Conservation (phyloP, 306 rosid species). For the Trifolium dubium region DNA sequence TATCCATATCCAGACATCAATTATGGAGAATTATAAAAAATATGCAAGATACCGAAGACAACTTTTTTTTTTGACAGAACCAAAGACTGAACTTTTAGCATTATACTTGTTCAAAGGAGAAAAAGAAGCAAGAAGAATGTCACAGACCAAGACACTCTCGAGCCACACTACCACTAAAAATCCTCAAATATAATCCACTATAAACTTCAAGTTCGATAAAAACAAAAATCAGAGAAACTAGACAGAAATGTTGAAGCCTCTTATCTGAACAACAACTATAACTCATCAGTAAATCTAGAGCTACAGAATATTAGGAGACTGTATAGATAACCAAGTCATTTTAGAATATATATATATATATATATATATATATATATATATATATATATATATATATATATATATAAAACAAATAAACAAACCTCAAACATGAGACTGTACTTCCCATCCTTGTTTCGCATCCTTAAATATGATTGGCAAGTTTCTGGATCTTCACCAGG, state of each 20-base stretch:
- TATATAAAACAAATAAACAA: constrained; percentile 34
- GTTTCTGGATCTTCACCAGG: constrained; percentile 99
- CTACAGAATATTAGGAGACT: neutral
- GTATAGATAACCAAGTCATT: constrained; percentile 23
- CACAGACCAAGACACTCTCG: neutral
- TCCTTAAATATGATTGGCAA: constrained; percentile 96
- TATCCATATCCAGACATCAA: constrained; percentile 20
- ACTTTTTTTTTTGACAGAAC: too few species aligned
- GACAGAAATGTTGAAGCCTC: neutral
- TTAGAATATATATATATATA: constrained; percentile 11
- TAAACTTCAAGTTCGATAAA: constrained; percentile 9
- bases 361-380: constrained; percentile 1
- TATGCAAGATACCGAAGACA: neutral
- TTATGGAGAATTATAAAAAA: constrained; percentile 18
- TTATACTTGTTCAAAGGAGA: constrained; percentile 14
- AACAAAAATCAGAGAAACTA: constrained; percentile 29
- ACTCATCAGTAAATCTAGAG: constrained; percentile 30
- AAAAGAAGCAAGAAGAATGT: neutral
- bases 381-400: constrained; percentile 6
- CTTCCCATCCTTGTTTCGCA: constrained; percentile 99
- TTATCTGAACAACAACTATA: constrained; percentile 7
- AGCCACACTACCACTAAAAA: constrained; percentile 17
- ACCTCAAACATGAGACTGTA: constrained; percentile 99
- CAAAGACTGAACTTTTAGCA: constrained; percentile 30
- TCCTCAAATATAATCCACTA: neutral